Conservation (phyloP, 2,329 filamentous ascomycete genomes). For the Phoma sp. region DNA sequence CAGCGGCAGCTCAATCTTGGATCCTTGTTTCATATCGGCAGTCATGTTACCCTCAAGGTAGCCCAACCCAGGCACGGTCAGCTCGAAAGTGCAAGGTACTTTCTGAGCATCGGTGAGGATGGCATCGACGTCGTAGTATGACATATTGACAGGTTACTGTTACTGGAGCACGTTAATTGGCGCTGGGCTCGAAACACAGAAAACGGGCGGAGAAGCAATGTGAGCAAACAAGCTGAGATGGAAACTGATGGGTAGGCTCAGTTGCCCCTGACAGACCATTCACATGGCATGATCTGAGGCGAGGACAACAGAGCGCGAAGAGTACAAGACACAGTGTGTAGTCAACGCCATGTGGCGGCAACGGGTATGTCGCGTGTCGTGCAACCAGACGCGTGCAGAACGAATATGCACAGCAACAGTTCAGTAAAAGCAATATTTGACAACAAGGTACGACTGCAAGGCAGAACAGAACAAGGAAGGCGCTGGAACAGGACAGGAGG, state of each 20-base stretch:
- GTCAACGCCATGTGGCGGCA: slow-evolving; percentile 17
- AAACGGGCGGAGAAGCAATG: no score
- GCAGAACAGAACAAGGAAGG: slow-evolving; percentile 5
- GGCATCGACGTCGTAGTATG: slow-evolving; percentile 82
- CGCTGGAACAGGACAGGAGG: slow-evolving; percentile 1
- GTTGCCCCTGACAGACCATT: background rate
- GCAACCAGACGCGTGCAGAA: slow-evolving; percentile 22
- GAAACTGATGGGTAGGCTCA: background rate
- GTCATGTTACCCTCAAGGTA: slow-evolving; percentile 85
- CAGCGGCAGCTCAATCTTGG: slow-evolving; percentile 80
- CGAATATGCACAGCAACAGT: slow-evolving; percentile 23
- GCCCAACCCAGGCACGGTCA: slow-evolving; percentile 84
- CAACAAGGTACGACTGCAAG: slow-evolving; percentile 2
- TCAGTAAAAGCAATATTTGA: slow-evolving; percentile 12
- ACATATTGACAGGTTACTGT: slow-evolving; percentile 38
- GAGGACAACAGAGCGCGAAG: background rate
- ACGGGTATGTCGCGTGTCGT: slow-evolving; percentile 35
- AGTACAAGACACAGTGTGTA: slow-evolving; percentile 2
- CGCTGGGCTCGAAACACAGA: no score
- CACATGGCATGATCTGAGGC: background rate
- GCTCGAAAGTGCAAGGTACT: slow-evolving; percentile 92
- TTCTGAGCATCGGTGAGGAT: slow-evolving; percentile 93
- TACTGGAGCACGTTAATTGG: background rate
- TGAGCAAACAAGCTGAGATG: no score
- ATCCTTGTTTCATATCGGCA: slow-evolving; percentile 76